Evolutionary conservation across 2,329 filamentous ascomycete species (phyloP), one percentile per base, ranked within the genome.

Genomic region (Penicillium sclerotiorum): DNA sequence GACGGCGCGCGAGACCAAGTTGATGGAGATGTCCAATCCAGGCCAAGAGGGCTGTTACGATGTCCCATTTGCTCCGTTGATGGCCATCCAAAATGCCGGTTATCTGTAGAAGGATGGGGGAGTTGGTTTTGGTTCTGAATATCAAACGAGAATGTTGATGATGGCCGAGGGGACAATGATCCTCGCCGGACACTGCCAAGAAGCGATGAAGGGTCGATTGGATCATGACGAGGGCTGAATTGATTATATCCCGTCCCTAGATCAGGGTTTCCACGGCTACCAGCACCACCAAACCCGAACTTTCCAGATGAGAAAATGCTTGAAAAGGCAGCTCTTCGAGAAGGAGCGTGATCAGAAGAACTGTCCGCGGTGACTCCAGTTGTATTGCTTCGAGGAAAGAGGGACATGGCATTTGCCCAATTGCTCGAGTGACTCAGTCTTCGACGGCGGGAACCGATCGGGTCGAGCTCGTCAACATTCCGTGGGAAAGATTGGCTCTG

Each of bases 1-100:
- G 91, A 95, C 7, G 87, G 86, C 60, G 84, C 88, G 32, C 88
- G 78, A 5, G 89, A 88, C 86, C 87, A 94, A 1, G 87, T 74
- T 61, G 68, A 78, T 12, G 74, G 70, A 1, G 73, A 72, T 18
- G 75, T 74, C 80, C 80, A 83, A 49, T 81, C 77, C 15, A 78
- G 71, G 3, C 73, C 78, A 7, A 82, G 68, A 12, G 78, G 80
- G 51, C 78, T 62, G 36, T 61, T 77, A 43, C 78, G 74, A 41
- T 84, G 79, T 47, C 76, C 81, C 40, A 70, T 69, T 50, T 82
- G 86, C 28, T 79, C 74, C 3, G 77, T 62, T 2, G 73, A 72
- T 1, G 80, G 79, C 67, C 85, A 87, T 72, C 88, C 90, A 53
- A 91, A 89, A 20, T 86, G 88, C 40, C 85, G 82, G 55, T 86